phyloP scores from a whole-genome alignment of 805 yeast species.

The Candida easanensis region DNA sequence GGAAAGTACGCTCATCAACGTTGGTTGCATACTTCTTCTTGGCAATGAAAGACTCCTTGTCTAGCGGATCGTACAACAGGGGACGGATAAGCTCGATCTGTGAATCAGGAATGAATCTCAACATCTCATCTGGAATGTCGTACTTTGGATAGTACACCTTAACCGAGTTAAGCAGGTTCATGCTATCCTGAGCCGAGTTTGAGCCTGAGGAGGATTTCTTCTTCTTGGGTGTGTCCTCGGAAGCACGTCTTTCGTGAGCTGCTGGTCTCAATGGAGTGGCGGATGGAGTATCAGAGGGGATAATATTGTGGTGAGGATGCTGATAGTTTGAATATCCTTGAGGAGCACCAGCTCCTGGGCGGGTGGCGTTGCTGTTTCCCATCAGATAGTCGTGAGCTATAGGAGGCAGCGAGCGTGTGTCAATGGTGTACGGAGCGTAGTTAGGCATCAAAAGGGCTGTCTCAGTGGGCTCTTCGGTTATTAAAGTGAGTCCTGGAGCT shows the following conservation, averaged over 20 bases:
- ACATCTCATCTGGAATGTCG: constrained; percentile 11
- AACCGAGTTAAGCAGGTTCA: constrained; percentile 17
- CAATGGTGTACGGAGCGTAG: neutral
- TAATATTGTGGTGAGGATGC: too few species aligned
- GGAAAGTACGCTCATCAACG: constrained; percentile 65
- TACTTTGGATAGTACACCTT: constrained; percentile 20
- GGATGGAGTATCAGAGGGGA: neutral
- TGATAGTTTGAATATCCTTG: too few species aligned
- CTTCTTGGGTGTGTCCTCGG: constrained; percentile 6
- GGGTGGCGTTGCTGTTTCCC: neutral
- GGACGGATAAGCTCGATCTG: constrained; percentile 19
- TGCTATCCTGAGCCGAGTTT: constrained; percentile 14
- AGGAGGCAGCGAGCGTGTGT: neutral
- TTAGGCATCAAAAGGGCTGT: neutral
- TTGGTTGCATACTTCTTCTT: constrained; percentile 64
- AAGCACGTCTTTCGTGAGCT: neutral
- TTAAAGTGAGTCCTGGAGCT: too few species aligned
- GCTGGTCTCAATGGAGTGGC: neutral
- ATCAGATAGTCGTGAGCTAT: neutral
- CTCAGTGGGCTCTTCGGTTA: too few species aligned
- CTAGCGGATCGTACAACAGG: constrained; percentile 1
- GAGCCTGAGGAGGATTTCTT: constrained; percentile 9
- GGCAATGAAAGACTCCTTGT: constrained; percentile 10
- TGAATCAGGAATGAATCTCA: constrained; percentile 22
- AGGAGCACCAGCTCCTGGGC: too few species aligned